These are phyloP conservation scores for Annona cherimola DNA, from an alignment of 164 flowering plant species.

Conservation along the genomic window DNA sequence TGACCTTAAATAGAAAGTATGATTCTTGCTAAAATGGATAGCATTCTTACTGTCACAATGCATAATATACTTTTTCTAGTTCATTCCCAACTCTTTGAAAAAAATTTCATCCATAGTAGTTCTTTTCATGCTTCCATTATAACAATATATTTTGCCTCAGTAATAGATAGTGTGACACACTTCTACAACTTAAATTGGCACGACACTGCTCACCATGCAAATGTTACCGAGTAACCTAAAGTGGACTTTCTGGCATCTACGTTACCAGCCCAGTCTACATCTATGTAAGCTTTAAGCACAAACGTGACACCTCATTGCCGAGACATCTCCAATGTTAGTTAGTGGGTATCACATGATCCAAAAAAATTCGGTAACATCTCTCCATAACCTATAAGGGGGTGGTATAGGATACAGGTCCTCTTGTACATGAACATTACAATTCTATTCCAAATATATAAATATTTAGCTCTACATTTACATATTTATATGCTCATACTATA, in stretches of 20 bases:
- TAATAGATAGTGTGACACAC: neutral
- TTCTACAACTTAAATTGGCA: neutral
- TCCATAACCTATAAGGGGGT: too few species aligned
- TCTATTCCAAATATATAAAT: too few species aligned
- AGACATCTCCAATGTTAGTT: too few species aligned
- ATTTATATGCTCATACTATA: too few species aligned
- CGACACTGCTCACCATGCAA: neutral
- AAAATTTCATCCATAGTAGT: neutral
- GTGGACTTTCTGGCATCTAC: neutral
- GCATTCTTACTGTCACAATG: neutral
- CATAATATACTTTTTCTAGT: neutral
- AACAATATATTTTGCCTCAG: neutral
- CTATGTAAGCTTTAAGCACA: neutral
- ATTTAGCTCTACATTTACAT: too few species aligned
- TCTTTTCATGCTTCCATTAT: neutral
- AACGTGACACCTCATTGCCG: too few species aligned
- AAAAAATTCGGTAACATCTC: too few species aligned
- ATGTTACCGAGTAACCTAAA: neutral
- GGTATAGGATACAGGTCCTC: too few species aligned
- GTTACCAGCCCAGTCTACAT: neutral
- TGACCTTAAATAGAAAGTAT: too few species aligned
- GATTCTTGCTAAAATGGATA: neutral
- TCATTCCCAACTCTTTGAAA: neutral
- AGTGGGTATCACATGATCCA: too few species aligned
- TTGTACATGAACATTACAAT: too few species aligned